phyloP scores from a whole-genome alignment of 2,329 filamentous ascomycete species.

The Elsinoe necatrix region DNA sequence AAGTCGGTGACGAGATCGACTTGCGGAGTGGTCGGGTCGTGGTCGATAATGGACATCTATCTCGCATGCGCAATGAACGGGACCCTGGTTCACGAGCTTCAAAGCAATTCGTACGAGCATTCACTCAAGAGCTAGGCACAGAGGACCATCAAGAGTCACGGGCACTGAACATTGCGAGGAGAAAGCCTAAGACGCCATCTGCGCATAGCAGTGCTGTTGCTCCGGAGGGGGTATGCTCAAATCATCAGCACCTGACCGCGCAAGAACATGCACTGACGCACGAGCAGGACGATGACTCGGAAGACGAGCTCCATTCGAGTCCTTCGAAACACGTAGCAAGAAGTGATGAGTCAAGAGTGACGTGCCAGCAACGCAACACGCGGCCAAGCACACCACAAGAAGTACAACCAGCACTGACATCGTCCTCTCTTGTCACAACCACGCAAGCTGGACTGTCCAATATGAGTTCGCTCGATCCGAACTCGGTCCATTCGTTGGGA shows the following conservation, averaged over 20 bases:
- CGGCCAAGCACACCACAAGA: conserved; percentile 12
- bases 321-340: conserved; percentile 3
- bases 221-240: not conserved
- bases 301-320: conserved; percentile 13
- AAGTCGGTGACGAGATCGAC: conserved; percentile 83
- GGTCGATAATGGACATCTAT: conserved; percentile 83
- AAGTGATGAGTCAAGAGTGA: not conserved
- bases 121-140: conserved; percentile 28
- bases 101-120: conserved; percentile 26
- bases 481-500: conserved; percentile 28
- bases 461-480: conserved; percentile 19
- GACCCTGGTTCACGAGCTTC: conserved; percentile 35
- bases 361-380: not conserved
- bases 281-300: not conserved
- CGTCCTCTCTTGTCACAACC: conserved; percentile 16
- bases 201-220: conserved; percentile 14
- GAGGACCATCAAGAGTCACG: conserved; percentile 22
- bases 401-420: not conserved
- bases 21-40: conserved; percentile 70
- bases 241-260: not conserved
- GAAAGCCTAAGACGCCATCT: conserved; percentile 28
- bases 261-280: not conserved
- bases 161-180: conserved; percentile 30
- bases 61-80: conserved; percentile 52
- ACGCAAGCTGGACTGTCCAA: conserved; percentile 14